Evolutionary conservation across 2,329 filamentous ascomycete species (phyloP).

Genomic region (Phoma herbarum): DNA sequence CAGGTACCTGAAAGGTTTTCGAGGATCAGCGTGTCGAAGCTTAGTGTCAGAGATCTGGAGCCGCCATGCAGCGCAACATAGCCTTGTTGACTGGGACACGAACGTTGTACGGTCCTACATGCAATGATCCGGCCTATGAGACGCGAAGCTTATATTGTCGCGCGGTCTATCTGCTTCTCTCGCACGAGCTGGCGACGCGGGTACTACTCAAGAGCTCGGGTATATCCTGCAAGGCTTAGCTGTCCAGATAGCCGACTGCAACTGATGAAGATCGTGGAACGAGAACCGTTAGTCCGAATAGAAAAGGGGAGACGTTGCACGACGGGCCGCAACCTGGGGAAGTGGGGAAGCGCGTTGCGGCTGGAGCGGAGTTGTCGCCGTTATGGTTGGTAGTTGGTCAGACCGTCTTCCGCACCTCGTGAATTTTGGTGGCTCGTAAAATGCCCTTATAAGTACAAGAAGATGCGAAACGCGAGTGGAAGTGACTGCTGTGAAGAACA

Average conservation of each 20-base stretch:
- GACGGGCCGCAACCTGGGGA: not conserved
- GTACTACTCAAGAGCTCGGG: not conserved
- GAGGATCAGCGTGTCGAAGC: not conserved
- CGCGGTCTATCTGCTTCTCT: not conserved
- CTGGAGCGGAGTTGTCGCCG: not conserved
- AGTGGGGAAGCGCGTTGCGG: not conserved
- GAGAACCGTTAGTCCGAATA: not conserved
- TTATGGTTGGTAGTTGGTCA: not conserved
- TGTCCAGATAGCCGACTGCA: not conserved
- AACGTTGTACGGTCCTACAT: not conserved
- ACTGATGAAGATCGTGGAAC: not conserved
- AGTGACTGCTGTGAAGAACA: too few relatives aligned
- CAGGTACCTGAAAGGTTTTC: not conserved
- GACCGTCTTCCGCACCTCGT: too few relatives aligned
- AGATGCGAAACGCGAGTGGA: too few relatives aligned
- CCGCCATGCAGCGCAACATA: not conserved
- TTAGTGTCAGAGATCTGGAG: slow-evolving; percentile 2
- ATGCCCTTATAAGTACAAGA: too few relatives aligned
- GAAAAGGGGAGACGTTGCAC: not conserved
- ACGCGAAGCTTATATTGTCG: not conserved
- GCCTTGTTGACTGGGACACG: not conserved
- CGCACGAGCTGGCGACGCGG: not conserved
- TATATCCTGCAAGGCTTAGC: not conserved
- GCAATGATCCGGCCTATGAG: not conserved
- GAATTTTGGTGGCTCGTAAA: too few relatives aligned